Percentiles rank a stretch among this genome's conserved stretches.
Conservation (phyloP, 129 eudicot species). For the Pseudognaphalium luteoalbum region DNA sequence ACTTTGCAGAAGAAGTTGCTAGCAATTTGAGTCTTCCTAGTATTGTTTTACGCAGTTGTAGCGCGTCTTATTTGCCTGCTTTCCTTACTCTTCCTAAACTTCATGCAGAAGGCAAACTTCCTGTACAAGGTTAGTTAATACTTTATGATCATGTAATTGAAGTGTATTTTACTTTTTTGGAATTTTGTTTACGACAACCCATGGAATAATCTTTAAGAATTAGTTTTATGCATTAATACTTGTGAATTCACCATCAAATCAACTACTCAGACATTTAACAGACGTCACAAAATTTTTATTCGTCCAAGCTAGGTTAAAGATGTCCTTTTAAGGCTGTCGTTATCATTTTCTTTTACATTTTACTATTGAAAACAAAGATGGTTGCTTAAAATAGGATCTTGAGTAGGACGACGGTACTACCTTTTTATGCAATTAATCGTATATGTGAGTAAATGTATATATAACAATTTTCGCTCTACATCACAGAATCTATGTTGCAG, state of each 20-base stretch:
- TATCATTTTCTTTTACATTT: neutral
- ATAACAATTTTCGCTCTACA: neutral
- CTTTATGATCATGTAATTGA: neutral
- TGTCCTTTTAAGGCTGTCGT: neutral
- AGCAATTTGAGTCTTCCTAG: constrained; percentile 30
- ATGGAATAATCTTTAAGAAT: too few relatives aligned
- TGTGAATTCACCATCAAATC: neutral
- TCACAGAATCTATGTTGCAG: constrained; percentile 34
- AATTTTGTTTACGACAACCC: too few relatives aligned
- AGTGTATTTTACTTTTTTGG: too few relatives aligned
- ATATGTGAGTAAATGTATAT: neutral
- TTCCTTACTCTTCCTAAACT: constrained; percentile 32
- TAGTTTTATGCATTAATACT: neutral
- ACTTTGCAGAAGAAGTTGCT: constrained; percentile 33
- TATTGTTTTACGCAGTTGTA: constrained; percentile 25
- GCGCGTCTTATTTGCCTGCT: constrained; percentile 34
- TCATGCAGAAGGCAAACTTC: constrained; percentile 31
- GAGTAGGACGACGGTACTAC: neutral
- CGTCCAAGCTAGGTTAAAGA: neutral
- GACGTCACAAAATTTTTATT: too few relatives aligned
- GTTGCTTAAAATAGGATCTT: neutral
- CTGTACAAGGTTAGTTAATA: constrained; percentile 45
- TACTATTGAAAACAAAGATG: neutral
- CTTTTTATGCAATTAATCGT: neutral
- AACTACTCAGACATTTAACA: too few relatives aligned